phyloP scores from a whole-genome alignment of 2,329 filamentous ascomycete genomes.

The Cordyceps cicadae region DNA sequence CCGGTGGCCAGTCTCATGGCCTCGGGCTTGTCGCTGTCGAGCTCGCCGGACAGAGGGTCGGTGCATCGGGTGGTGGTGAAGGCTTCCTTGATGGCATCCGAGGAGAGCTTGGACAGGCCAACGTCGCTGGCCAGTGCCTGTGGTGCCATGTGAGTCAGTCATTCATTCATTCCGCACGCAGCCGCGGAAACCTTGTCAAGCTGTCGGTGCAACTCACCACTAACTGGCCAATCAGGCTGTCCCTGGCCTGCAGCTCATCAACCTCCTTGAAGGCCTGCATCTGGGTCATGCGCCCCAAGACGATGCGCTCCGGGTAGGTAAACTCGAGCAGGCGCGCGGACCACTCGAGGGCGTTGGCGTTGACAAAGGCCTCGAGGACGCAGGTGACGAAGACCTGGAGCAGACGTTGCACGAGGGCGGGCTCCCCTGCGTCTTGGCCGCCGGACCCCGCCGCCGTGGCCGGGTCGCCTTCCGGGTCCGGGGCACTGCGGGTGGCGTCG shows the following conservation, averaged over 20 bases:
- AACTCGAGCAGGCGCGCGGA: slow-evolving; percentile 59
- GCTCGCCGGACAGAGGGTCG: slow-evolving; percentile 38
- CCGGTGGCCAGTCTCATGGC: slow-evolving; percentile 51
- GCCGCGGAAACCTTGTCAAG: not conserved
- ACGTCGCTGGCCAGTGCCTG: slow-evolving; percentile 55
- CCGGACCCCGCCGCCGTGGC: slow-evolving; percentile 20
- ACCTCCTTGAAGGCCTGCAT: slow-evolving; percentile 58
- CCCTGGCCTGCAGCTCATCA: slow-evolving; percentile 50
- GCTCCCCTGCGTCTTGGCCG: slow-evolving; percentile 39
- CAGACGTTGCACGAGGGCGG: slow-evolving; percentile 52
- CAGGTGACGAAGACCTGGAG: slow-evolving; percentile 73
- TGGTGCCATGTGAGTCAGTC: not conserved
- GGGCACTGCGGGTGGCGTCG: slow-evolving; percentile 46
- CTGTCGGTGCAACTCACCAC: slow-evolving; percentile 41
- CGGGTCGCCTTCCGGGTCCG: slow-evolving; percentile 49
- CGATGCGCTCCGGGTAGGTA: slow-evolving; percentile 54
- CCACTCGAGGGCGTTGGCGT: slow-evolving; percentile 52
- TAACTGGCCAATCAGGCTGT: slow-evolving; percentile 63
- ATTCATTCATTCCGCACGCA: not conserved
- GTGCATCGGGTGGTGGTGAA: slow-evolving; percentile 31
- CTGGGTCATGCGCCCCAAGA: slow-evolving; percentile 53
- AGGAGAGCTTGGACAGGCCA: slow-evolving; percentile 40
- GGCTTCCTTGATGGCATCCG: slow-evolving; percentile 38
- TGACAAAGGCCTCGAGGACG: slow-evolving; percentile 65
- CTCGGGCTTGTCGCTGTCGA: slow-evolving; percentile 38